Evolutionary conservation across 2,329 filamentous ascomycete genomes (phyloP), one percentile per base, ranked within the genome.

Genomic region (Chaetomium strumarium): DNA sequence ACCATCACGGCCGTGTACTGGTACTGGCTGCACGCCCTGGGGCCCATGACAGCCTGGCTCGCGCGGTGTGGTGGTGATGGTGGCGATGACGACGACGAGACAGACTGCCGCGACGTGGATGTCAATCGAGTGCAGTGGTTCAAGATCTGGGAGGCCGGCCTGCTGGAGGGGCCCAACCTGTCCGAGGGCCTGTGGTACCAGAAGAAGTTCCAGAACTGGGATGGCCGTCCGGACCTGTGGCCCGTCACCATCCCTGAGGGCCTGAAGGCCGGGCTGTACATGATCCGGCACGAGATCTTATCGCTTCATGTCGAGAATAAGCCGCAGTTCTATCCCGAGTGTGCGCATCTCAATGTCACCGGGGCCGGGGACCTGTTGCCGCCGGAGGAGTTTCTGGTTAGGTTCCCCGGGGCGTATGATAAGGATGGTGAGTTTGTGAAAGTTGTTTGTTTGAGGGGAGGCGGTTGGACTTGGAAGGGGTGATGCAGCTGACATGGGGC

Each of bases 261-360:
- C 2, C 64, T 80, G 17, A 70, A 67, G 44, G 63, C 72, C 0
- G 77, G 77, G 5, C 65, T 75, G 37, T 79, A 79, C 58, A 63
- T 80, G 44, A 71, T 80, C 45, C 64, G 76, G 37, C 76, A 80
- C 60, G 76, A 80, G 66, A 72, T 79, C 50, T 58, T 79, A 31
- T 75, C 74, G 43, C 67, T 79, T 8, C 76, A 79, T 53, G 70
- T 78, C 49, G 70, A 68, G 19, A 70, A 75, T 46, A 71, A 66
- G 57, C 73, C 74, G 7, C 73, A 75, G 62, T 75, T 72, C 58
- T 72, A 70, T 46, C 67, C 67, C 17, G 66, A 70, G 54, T 72
- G 70, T 48, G 69, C 67, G 2, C 68, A 71, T 51, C 56, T 72
- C 24, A 68, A 71, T 33, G 58, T 72, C 12, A 62, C 59, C 1